Base-by-base conservation (phyloP, 768 basidiomycete genomes). In the Xanthoconium stramineum region DNA sequence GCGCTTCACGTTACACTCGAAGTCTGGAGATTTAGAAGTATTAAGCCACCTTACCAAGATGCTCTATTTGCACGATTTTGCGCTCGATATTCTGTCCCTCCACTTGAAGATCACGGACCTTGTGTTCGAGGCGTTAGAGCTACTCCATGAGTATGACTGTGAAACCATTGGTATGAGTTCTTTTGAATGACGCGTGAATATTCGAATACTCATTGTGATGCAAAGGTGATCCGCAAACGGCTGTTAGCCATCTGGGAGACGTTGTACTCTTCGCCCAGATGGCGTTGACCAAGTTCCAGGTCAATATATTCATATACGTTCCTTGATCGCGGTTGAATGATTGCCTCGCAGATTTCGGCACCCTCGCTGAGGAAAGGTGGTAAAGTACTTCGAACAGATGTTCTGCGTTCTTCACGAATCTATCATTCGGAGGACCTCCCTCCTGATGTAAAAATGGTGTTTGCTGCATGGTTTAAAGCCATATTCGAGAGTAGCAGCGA, bases 141-240 rank as follows among this genome's bases (percentile, higher is more conserved):
- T 90, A 55, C 71, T 91, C 42, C 82, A 88, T 53, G 79, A 83
- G 40, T 91, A 88, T 61, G 89, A 91, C 62, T 91, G 86, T 58
- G 89, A 91, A 65, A 86, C 83, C 20, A 85, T 92, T 33, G 90
- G 90, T 88, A 67, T 28, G 85, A 75, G 53, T 37, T 33, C 60
- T 56, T 20, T 32, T 39, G 14, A 39, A 42, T 11, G 30, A 42
- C 17, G 15, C n/a, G 29, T 4, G 24, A 24, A 24, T 24, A 24
- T 24, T 24, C 28, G 35, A 29, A 45, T 47, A 38, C 10, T 45
- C 37, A 38, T 32, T 50, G 12, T 37, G 56, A 37, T 37, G 17
- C 19, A 53, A 58, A 92, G 90, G 90, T 46, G 90, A 92, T 69
- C 91, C 91, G 17, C 91, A 91, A 69, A 88, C 85, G 17, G 90